phyloP scores from a whole-genome alignment of 176 grass and related monocot species.

The Ensete glaucum region DNA sequence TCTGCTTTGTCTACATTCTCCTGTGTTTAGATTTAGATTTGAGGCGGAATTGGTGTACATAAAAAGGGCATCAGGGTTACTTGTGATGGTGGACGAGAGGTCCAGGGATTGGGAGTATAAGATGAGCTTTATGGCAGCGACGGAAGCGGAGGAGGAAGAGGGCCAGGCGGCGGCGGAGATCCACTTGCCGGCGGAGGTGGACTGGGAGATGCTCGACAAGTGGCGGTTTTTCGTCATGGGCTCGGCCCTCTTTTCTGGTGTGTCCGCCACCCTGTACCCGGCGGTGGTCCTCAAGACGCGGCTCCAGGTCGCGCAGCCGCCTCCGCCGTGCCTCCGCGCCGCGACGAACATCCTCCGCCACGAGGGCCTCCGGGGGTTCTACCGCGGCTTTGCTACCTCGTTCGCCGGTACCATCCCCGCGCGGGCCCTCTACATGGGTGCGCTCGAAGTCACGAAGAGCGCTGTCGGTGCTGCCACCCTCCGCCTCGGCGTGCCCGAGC shows the following conservation, averaged over 20 bases:
- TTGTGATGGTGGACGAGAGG: too few species aligned
- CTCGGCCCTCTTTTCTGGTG: constrained; percentile 80
- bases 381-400: constrained; percentile 82
- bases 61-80: background rate
- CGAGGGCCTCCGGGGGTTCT: constrained; percentile 69
- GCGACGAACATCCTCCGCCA: constrained; percentile 53
- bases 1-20: background rate
- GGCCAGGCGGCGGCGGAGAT: constrained; percentile 22
- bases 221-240: constrained; percentile 90
- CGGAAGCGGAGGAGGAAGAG: constrained; percentile 38
- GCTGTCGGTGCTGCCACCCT: constrained; percentile 64
- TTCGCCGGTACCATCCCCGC: constrained; percentile 83
- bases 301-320: constrained; percentile 65
- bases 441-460: constrained; percentile 91
- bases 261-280: constrained; percentile 81
- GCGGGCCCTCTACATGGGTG: constrained; percentile 93
- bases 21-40: background rate
- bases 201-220: constrained; percentile 99
- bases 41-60: constrained; percentile 1
- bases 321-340: constrained; percentile 19
- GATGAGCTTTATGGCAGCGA: constrained; percentile 60
- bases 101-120: background rate
- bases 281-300: constrained; percentile 90
- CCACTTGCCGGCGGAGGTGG: constrained; percentile 70
- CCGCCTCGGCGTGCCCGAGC: constrained; percentile 52